A percentile compares a stretch with the other conserved stretches of the same genome.
phyloP scores from a whole-genome alignment of 2,329 filamentous ascomycete genomes.

The Alternaria brassicicola region DNA sequence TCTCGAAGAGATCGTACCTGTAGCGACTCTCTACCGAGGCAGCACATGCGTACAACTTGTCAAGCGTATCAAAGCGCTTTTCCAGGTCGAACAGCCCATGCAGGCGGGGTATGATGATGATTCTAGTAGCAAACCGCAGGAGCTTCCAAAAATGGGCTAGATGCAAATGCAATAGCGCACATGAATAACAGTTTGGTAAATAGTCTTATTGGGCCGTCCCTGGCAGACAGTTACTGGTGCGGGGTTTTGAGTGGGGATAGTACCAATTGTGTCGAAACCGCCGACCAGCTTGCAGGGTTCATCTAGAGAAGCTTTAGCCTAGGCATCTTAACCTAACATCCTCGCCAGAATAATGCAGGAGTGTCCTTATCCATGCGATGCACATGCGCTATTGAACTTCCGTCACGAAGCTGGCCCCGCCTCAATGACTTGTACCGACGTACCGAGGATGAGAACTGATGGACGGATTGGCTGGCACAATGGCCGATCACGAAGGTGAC shows the following conservation, averaged over 20 bases:
- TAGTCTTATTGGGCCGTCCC: constrained; percentile 15
- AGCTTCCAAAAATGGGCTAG: neutral
- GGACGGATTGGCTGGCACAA: constrained; percentile 9
- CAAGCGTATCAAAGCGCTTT: neutral
- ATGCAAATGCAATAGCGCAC: neutral
- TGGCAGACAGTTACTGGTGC: constrained; percentile 13
- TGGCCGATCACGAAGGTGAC: constrained; percentile 6
- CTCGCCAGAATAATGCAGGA: constrained; percentile 18
- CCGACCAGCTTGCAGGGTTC: constrained; percentile 25
- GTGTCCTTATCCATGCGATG: constrained; percentile 5
- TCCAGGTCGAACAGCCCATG: neutral
- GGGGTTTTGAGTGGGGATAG: constrained; percentile 12
- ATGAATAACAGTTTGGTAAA: constrained; percentile 4
- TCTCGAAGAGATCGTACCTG: neutral
- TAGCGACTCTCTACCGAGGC: neutral
- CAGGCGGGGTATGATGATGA: neutral
- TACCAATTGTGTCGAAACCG: constrained; percentile 15
- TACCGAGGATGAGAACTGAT: constrained; percentile 13
- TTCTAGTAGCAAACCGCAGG: neutral
- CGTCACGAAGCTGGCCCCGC: constrained; percentile 1
- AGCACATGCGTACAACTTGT: neutral
- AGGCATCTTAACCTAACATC: constrained; percentile 20
- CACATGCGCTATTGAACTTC: constrained; percentile 11
- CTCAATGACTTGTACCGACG: constrained; percentile 6
- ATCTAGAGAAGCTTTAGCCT: constrained; percentile 30